A percentile compares a stretch with the other conserved stretches of the same genome.
These are phyloP conservation scores for Viola odorata DNA, from an alignment of 345 rosid species.

Conservation along the genomic window DNA sequence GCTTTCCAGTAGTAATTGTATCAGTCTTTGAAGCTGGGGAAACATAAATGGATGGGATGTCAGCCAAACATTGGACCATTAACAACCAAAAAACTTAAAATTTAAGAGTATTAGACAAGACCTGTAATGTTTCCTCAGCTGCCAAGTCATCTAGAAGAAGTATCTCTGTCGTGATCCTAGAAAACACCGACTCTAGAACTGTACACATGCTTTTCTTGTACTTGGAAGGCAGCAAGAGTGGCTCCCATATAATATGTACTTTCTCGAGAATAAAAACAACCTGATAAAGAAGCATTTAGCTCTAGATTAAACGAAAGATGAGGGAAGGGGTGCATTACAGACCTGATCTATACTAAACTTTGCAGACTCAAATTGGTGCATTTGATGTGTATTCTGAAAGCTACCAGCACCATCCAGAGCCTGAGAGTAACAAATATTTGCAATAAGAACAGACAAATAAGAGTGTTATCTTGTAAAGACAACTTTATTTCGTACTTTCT, in stretches of 20 bases:
- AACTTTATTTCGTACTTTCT: not conserved
- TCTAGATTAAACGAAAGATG: conserved; percentile 12
- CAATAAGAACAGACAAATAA: not conserved
- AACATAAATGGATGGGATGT: conserved; percentile 7
- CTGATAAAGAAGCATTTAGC: conserved; percentile 33
- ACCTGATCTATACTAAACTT: conserved; percentile 91
- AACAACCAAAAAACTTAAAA: not conserved
- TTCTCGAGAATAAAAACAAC: conserved; percentile 86
- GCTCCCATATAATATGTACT: conserved; percentile 92
- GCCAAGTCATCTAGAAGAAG: conserved; percentile 93
- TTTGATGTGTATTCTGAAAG: conserved; percentile 85
- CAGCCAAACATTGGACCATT: not conserved
- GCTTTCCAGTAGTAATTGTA: conserved; percentile 69
- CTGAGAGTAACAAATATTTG: conserved; percentile 32
- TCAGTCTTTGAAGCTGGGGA: conserved; percentile 76
- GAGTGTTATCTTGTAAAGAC: not conserved
- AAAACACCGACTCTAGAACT: conserved; percentile 75
- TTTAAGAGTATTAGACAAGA: conserved; percentile 13
- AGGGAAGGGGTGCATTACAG: conserved; percentile 4
- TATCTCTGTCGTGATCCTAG: conserved; percentile 63
- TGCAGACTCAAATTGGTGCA: conserved; percentile 78
- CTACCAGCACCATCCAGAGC: conserved; percentile 90
- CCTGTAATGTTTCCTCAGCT: conserved; percentile 96
- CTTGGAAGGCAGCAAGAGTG: conserved; percentile 62
- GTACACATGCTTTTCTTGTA: conserved; percentile 79